Percentiles rank a stretch among this genome's conserved stretches.
These are phyloP conservation scores for Vanderwaltozyma yarrowii DNA, from an alignment of 805 yeast species.

Conservation along the genomic window DNA sequence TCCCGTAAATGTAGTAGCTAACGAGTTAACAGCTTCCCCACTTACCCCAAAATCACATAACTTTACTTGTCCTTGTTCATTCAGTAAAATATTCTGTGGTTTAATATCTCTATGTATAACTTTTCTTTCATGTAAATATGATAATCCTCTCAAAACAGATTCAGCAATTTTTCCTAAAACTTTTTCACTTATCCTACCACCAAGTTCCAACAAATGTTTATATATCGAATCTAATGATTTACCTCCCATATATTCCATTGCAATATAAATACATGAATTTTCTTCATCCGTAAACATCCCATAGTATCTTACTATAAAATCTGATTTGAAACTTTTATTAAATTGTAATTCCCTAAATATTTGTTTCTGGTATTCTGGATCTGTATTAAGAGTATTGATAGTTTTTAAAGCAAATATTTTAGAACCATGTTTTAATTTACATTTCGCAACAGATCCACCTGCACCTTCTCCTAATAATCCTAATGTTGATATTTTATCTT, in stretches of 20 bases:
- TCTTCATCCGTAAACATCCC: slow-evolving; percentile 80
- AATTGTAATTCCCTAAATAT: slow-evolving; percentile 84
- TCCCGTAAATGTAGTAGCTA: slow-evolving; percentile 95
- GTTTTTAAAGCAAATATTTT: slow-evolving; percentile 73
- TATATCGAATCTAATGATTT: slow-evolving; percentile 85
- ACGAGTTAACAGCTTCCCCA: slow-evolving; percentile 90
- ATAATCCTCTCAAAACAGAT: slow-evolving; percentile 71
- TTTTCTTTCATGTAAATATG: slow-evolving; percentile 76
- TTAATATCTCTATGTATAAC: slow-evolving; percentile 94
- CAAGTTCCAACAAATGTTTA: slow-evolving; percentile 57
- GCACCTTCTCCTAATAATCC: slow-evolving; percentile 85
- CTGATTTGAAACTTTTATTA: slow-evolving; percentile 71
- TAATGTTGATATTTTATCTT: slow-evolving; percentile 54
- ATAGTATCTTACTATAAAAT: slow-evolving; percentile 81
- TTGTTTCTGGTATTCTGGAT: slow-evolving; percentile 82
- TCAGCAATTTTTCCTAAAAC: slow-evolving; percentile 87
- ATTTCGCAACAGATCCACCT: slow-evolving; percentile 83
- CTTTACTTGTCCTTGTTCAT: slow-evolving; percentile 70
- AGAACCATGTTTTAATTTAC: slow-evolving; percentile 47
- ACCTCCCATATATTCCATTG: slow-evolving; percentile 98
- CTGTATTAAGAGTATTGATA: slow-evolving; percentile 36
- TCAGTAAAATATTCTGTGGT: slow-evolving; percentile 84
- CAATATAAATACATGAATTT: slow-evolving; percentile 75
- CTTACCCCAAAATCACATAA: slow-evolving; percentile 96
- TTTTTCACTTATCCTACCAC: slow-evolving; percentile 86